Evolutionary conservation across 306 rosid genomes (phyloP), one percentile per base, ranked within the genome.

Genomic region (Lupinus albus): DNA sequence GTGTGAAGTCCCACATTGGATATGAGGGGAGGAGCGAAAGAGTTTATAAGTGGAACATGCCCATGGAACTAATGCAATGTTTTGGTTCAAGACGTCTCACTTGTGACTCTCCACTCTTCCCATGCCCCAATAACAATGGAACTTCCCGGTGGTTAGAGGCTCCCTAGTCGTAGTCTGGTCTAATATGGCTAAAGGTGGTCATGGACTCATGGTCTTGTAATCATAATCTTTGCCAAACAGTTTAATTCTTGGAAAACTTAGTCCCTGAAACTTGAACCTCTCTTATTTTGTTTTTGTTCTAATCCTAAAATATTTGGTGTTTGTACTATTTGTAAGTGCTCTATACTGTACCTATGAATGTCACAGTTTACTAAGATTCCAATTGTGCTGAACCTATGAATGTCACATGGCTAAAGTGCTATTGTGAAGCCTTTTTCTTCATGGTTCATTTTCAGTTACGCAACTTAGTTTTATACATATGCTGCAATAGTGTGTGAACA

Each of bases 401-500:
- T 21, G 8, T 53, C 55, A 13, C 32, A 1, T 50, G 17, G 3
- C 10, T 35, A 1, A 61, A 72, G 53, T 21, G 32, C 42, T 49
- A 3, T 25, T 25, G 5, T 28, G 8, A 28, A 62, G 25, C 41
- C 16, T 15, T 49, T 45, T 41, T 49, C 17, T 61, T 32, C 16
- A 30, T 14, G 49, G 11, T 46, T 74, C 42, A 59, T 67, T 32
- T 62, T 20, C 12, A 35, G 28, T 52, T 47, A 62, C 35, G 36
- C 67, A 55, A 70, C 62, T 3, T 47, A 55, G 67, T 61, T 53
- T 39, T 28, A 30, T 5, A n/a, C 52, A 5, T 50, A 12, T 10
- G 21, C 6, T 16, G 17, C 39, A 11, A 17, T 64, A 25, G 7
- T 47, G 35, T 55, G 62, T 64, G 41, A 16, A 61, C 63, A 7